Evolutionary conservation across 306 rosid species (phyloP).

Genomic region (Lathyrus sativus): DNA sequence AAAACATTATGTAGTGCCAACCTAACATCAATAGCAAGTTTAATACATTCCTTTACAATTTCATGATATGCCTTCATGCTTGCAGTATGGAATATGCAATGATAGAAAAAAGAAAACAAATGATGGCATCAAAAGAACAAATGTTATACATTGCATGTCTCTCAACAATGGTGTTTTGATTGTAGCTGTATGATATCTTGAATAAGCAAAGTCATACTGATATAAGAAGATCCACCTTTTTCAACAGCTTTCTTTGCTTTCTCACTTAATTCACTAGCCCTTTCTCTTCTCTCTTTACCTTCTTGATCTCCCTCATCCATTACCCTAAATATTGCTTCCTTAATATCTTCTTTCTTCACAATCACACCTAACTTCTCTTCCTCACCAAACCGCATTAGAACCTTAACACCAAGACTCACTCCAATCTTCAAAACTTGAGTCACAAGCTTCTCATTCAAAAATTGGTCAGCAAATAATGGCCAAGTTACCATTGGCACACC

Average conservation of each 20-base stretch:
- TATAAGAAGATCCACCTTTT: too few species aligned
- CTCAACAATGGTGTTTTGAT: slow-evolving; percentile 4
- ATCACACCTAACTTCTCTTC: slow-evolving; percentile 10
- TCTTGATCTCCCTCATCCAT: slow-evolving; percentile 30
- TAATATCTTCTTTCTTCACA: slow-evolving; percentile 42
- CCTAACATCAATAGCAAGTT: too few species aligned
- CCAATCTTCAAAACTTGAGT: slow-evolving; percentile 31
- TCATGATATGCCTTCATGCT: neutral
- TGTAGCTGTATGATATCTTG: slow-evolving; percentile 43
- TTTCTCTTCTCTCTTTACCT: slow-evolving; percentile 44
- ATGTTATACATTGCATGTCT: neutral
- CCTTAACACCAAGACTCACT: slow-evolving; percentile 41
- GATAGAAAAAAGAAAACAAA: neutral
- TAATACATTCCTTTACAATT: too few species aligned
- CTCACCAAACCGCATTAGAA: slow-evolving; percentile 35
- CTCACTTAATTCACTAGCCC: slow-evolving; percentile 33
- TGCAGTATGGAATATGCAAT: too few species aligned
- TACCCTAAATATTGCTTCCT: slow-evolving; percentile 43
- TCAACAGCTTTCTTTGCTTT: slow-evolving; percentile 39
- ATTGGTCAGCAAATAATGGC: too few species aligned
- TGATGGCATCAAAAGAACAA: neutral
- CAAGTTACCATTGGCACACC: too few species aligned
- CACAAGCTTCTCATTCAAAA: too few species aligned
- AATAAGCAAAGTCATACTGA: slow-evolving; percentile 34
- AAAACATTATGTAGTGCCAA: too few species aligned